A percentile compares a stretch with the other conserved stretches of the same genome.
Conservation (phyloP, 257 asterid species). For the Coffea canephora region DNA sequence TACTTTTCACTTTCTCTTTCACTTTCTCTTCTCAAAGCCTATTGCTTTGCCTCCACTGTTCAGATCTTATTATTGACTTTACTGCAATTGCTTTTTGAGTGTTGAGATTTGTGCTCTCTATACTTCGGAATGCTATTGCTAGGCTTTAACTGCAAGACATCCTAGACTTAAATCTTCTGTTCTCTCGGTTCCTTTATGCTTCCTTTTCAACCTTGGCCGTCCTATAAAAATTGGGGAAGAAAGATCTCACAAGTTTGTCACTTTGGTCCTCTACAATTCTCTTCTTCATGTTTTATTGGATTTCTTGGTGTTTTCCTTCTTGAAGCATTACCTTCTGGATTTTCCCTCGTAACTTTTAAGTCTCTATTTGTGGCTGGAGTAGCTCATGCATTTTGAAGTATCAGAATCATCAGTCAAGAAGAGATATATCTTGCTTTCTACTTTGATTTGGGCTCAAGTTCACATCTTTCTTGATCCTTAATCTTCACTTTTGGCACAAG, state of each 20-base stretch:
- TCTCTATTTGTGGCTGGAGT: not conserved
- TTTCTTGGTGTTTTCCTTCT: slow-evolving; percentile 19
- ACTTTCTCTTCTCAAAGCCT: slow-evolving; percentile 21
- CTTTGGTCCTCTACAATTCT: slow-evolving; percentile 26
- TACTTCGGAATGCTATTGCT: not conserved
- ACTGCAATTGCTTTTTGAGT: slow-evolving; percentile 38
- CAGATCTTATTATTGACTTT: slow-evolving; percentile 43
- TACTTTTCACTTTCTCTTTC: slow-evolving; percentile 1
- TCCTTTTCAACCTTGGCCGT: slow-evolving; percentile 47
- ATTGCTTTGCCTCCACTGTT: slow-evolving; percentile 16
- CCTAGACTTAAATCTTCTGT: slow-evolving; percentile 38
- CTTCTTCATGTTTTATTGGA: slow-evolving; percentile 24
- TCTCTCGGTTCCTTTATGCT: slow-evolving; percentile 38
- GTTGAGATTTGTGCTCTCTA: slow-evolving; percentile 46
- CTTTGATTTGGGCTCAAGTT: not conserved
- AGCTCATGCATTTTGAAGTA: slow-evolving; percentile 6
- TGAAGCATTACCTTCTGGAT: not conserved
- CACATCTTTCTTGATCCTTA: not conserved
- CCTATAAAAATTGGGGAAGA: slow-evolving; percentile 42
- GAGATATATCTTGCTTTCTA: slow-evolving; percentile 5
- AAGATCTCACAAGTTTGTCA: slow-evolving; percentile 17
- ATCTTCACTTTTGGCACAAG: not conserved
- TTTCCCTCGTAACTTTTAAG: not conserved
- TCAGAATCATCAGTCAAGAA: not conserved
- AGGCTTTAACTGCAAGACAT: slow-evolving; percentile 47